Evolutionary conservation across 2,329 filamentous ascomycete genomes (phyloP).

Genomic region (Myrmaecium sp.): DNA sequence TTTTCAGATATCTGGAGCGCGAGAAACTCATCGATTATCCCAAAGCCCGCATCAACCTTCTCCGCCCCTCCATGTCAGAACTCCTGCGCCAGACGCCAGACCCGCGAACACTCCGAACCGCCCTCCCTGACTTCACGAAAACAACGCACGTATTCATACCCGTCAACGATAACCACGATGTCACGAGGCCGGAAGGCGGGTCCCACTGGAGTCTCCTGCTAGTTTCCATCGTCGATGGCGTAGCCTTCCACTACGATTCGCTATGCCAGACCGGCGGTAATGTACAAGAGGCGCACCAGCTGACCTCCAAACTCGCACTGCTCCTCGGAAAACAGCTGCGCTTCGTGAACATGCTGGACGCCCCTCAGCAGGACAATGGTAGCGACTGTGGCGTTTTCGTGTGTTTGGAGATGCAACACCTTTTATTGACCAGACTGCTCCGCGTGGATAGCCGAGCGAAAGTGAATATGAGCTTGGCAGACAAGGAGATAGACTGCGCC

Average conservation of each 20-base stretch:
- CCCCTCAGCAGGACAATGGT: constrained; percentile 79
- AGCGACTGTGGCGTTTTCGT: constrained; percentile 94
- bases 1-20: constrained; percentile 59
- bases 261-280: constrained; percentile 50
- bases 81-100: constrained; percentile 63
- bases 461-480: constrained; percentile 84
- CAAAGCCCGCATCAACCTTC: constrained; percentile 71
- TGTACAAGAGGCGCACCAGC: constrained; percentile 51
- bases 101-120: constrained; percentile 40
- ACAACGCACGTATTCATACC: constrained; percentile 92
- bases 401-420: constrained; percentile 82
- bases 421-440: constrained; percentile 73
- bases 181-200: constrained; percentile 75
- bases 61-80: constrained; percentile 85
- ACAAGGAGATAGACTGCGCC: constrained; percentile 64
- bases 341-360: constrained; percentile 71
- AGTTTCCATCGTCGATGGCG: constrained; percentile 71
- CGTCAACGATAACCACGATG: constrained; percentile 71
- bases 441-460: constrained; percentile 66
- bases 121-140: constrained; percentile 61
- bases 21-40: constrained; percentile 70
- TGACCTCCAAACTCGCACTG: constrained; percentile 49
- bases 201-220: constrained; percentile 90
- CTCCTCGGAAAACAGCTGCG: constrained; percentile 51
- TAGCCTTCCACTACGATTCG: constrained; percentile 95